A percentile compares a stretch with the other conserved stretches of the same genome.
Conservation (phyloP, 106 monocot genomes). For the Dendrobium officinale region DNA sequence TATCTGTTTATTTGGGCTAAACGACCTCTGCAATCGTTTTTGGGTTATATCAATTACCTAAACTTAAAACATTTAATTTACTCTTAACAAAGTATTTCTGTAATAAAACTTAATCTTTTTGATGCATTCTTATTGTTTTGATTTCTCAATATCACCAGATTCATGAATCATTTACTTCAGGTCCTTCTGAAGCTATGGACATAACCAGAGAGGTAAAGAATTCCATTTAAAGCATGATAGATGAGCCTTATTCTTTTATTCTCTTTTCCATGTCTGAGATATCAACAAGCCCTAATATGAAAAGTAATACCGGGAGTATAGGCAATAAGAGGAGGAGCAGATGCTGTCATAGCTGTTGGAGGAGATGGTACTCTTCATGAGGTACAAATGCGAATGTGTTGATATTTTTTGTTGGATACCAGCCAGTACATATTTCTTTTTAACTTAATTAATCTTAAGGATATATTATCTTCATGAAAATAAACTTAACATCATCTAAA, state of each 20-base stretch:
- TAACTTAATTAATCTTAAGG: background rate
- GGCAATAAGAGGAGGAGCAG: slow-evolving; percentile 92
- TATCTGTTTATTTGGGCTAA: too few relatives aligned
- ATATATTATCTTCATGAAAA: background rate
- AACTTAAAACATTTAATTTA: background rate
- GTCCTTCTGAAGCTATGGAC: slow-evolving; percentile 74
- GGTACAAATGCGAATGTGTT: slow-evolving; percentile 24
- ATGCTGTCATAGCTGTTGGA: slow-evolving; percentile 96
- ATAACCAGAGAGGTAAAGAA: slow-evolving; percentile 83
- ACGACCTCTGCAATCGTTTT: too few relatives aligned
- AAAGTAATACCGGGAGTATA: slow-evolving; percentile 13
- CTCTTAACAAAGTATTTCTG: background rate
- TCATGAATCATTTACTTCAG: slow-evolving; percentile 75
- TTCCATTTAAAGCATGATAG: slow-evolving; percentile 24
- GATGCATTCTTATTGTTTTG: background rate
- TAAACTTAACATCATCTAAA: background rate
- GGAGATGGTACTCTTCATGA: slow-evolving; percentile 99
- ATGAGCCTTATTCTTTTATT: slow-evolving; percentile 9
- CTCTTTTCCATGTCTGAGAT: background rate
- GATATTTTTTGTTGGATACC: background rate
- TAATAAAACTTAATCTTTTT: background rate
- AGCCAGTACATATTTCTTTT: background rate
- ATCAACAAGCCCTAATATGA: background rate
- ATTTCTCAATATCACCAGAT: slow-evolving; percentile 34
- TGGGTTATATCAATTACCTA: too few relatives aligned